A percentile compares a stretch with the other conserved stretches of the same genome.
Evolutionary conservation across 441 rosid genomes (phyloP).

Genomic region (Gossypium lobatum): DNA sequence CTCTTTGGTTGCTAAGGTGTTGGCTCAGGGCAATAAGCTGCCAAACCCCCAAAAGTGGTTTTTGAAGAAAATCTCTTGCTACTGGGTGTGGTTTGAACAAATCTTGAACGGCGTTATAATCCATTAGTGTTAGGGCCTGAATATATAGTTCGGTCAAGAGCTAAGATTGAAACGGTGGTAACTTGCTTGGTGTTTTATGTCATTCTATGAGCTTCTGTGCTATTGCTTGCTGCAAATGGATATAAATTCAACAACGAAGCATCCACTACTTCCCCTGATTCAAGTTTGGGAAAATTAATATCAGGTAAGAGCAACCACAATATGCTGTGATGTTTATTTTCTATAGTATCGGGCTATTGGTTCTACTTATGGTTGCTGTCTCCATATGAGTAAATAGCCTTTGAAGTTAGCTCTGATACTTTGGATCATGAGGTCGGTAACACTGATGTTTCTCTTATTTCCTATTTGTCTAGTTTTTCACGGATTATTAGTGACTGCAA

Average conservation of each 20-base stretch:
- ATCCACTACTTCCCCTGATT: not conserved
- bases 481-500: not conserved
- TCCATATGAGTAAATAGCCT: not conserved
- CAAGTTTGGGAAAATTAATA: not conserved
- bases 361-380: not conserved
- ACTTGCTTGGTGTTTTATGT: not conserved
- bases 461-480: not conserved
- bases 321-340: too few relatives aligned
- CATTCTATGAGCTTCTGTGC: not conserved
- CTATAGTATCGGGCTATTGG: not conserved
- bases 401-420: not conserved
- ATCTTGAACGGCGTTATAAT: not conserved
- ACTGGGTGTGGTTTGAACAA: not conserved
- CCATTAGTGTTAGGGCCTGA: not conserved
- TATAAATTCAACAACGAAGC: not conserved
- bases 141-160: not conserved
- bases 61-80: not conserved
- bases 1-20: not conserved
- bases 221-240: not conserved
- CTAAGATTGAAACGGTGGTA: constrained; percentile 8
- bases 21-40: not conserved
- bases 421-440: not conserved
- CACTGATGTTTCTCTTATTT: not conserved
- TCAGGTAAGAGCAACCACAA: not conserved
- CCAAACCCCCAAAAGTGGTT: not conserved